Percentiles rank a stretch among this genome's conserved stretches.
Evolutionary conservation across 1,284 basidiomycete species (phyloP).

Genomic region (Ustilago shanxiensis): DNA sequence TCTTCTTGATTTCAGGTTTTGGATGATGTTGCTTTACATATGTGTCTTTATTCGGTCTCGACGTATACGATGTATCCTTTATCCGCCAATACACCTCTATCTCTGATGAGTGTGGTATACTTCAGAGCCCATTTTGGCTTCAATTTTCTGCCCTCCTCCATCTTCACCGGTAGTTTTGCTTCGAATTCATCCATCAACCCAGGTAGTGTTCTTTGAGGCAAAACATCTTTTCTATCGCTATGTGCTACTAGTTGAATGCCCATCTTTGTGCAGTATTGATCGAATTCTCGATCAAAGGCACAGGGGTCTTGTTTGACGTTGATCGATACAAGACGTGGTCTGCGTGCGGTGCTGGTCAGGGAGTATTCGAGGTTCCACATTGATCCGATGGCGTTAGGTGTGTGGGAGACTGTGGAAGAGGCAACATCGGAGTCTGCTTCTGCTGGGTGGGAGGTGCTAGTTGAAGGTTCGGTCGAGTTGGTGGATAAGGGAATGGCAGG

Average conservation of each 20-base stretch:
- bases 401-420: conserved; percentile 5
- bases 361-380: conserved; percentile 47
- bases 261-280: conserved; percentile 50
- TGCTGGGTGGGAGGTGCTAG: conserved; percentile 15
- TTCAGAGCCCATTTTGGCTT: conserved; percentile 59
- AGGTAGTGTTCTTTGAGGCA: conserved; percentile 54
- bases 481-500: conserved; percentile 41
- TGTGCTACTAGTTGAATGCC: conserved; percentile 56
- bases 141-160: conserved; percentile 5
- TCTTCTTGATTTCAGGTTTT: too few relatives aligned
- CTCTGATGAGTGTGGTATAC: conserved; percentile 61
- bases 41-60: conserved; percentile 9
- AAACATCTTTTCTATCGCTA: conserved; percentile 51
- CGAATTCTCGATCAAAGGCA: conserved; percentile 49
- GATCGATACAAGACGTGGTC: conserved; percentile 55
- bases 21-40: too few relatives aligned
- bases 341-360: conserved; percentile 26
- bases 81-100: conserved; percentile 61
- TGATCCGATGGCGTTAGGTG: conserved; percentile 1
- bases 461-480: conserved; percentile 25
- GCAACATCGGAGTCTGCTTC: conserved; percentile 19
- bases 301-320: conserved; percentile 57
- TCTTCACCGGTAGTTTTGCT: conserved; percentile 39
- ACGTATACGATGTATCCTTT: conserved; percentile 52
- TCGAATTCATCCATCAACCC: conserved; percentile 56